Base-by-base conservation (phyloP, 345 rosid species). In the Atalantia buxifolia region DNA sequence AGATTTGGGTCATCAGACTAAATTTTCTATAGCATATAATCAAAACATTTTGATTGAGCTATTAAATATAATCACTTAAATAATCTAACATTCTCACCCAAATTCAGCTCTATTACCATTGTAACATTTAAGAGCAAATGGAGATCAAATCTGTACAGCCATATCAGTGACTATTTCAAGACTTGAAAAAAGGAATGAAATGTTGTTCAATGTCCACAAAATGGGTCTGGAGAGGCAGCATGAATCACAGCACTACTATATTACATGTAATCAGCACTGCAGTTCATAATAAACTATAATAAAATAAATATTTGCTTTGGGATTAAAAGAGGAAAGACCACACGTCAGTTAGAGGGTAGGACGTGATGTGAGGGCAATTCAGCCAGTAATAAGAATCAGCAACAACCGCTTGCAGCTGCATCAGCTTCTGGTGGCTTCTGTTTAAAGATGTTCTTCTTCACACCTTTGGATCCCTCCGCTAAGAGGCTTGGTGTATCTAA, bases 401-500 rank as follows among this genome's bases (percentile, higher is more conserved):
- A 88, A 53, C 91, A 86, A 67, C 88, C 13, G 57, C 90, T 79
- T 0, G 85, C 16, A 4, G 82, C 16, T 25, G 75, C 86, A 50
- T 81, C 82, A 1, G 74, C 12, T 66, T 81, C 77, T 1, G 83
- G 87, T 9, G 80, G 86, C 66, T 84, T 81, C 82, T 86, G 82
- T 62, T 79, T 81, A 36, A 88, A 86, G 35, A 88, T 88, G 84
- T 88, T 88, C 87, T 76, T 88, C 61, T 81, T 88, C 50, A 77
- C 48, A 9, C 89, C 87, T 67, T 72, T 83, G 14, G 87, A 86
- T n/a, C 87, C 89, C 80, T 88, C 91, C 0, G 86, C 86, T 72
- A 88, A 70, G 12, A 86, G 87, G 71, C 84, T 88, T 2, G 89
- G 89, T 36, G 89, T 86, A 19, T 88, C 89, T 72, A 88, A 82